A percentile compares a stretch with the other conserved stretches of the same genome.
Evolutionary conservation across 805 yeast species (phyloP).

Genomic region (Suhomyces sp.): DNA sequence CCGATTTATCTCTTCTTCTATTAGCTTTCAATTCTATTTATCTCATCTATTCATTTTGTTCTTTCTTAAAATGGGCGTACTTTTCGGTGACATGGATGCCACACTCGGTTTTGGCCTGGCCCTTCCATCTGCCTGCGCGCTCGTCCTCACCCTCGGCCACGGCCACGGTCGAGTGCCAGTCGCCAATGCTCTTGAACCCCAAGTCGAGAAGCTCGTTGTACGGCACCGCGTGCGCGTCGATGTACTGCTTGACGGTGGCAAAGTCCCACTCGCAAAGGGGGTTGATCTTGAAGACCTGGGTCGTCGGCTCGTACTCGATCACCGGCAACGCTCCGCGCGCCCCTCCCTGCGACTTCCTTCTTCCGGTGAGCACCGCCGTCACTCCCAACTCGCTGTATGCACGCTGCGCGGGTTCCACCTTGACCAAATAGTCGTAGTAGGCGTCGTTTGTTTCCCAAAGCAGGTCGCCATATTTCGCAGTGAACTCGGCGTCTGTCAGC

Average conservation of each 20-base stretch:
- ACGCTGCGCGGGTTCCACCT: conserved; percentile 88
- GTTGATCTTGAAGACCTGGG: conserved; percentile 79
- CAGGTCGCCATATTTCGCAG: conserved; percentile 62
- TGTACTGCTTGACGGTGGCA: conserved; percentile 63
- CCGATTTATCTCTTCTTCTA: too few species aligned
- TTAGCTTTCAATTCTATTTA: too few species aligned
- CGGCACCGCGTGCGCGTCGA: conserved; percentile 72
- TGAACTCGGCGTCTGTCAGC: conserved; percentile 59
- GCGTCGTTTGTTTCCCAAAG: conserved; percentile 83
- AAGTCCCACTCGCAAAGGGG: conserved; percentile 87
- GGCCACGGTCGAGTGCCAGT: conserved; percentile 91
- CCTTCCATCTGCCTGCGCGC: conserved; percentile 96
- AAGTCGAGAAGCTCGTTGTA: conserved; percentile 78
- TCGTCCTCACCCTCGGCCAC: conserved; percentile 92
- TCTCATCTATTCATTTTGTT: too few species aligned
- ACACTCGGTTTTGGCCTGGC: conserved; percentile 88
- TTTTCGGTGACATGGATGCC: conserved; percentile 85
- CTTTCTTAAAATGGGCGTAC: conserved; percentile 52
- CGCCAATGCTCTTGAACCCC: conserved; percentile 92
- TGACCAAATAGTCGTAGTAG: conserved; percentile 79
- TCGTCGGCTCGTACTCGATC: conserved; percentile 67
- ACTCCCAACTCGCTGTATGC: conserved; percentile 73
- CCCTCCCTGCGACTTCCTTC: conserved; percentile 89
- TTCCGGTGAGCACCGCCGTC: conserved; percentile 87
- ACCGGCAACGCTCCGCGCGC: conserved; percentile 68